phyloP scores from a whole-genome alignment of 2,329 filamentous ascomycete genomes.

The Fusarium neocosmosporiellum region DNA sequence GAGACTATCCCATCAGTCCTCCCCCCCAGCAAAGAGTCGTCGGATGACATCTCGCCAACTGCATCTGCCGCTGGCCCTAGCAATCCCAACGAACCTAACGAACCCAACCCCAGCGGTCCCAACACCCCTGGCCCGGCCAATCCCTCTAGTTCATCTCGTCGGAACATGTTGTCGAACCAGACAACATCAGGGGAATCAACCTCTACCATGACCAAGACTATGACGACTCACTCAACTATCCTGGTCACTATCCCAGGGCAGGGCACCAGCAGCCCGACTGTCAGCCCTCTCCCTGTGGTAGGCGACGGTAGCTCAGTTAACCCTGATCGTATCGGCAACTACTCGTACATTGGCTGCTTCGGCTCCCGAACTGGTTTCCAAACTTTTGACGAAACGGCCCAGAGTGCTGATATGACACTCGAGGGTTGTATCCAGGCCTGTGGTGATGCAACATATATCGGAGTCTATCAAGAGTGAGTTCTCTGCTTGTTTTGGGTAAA shows the following conservation, averaged over 20 bases:
- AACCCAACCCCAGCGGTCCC: neutral
- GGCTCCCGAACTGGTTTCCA: slow-evolving; percentile 50
- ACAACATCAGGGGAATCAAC: slow-evolving; percentile 32
- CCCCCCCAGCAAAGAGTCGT: neutral
- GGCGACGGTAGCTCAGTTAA: slow-evolving; percentile 40
- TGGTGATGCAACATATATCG: slow-evolving; percentile 51
- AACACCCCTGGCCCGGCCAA: neutral
- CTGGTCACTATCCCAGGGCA: slow-evolving; percentile 40
- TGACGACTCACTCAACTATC: slow-evolving; percentile 41
- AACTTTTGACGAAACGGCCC: slow-evolving; percentile 47
- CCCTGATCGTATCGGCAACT: slow-evolving; percentile 48
- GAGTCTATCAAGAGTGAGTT: slow-evolving; percentile 48
- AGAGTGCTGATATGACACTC: slow-evolving; percentile 53
- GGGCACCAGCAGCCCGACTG: slow-evolving; percentile 21
- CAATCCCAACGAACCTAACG: neutral
- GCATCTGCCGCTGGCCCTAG: neutral
- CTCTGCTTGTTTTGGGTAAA: neutral
- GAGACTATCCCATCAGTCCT: slow-evolving; percentile 11
- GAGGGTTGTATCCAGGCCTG: slow-evolving; percentile 54
- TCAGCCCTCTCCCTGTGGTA: slow-evolving; percentile 21
- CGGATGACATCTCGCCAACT: neutral
- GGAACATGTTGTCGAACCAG: neutral
- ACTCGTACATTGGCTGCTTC: slow-evolving; percentile 56
- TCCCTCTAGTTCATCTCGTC: neutral
- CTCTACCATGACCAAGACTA: slow-evolving; percentile 42